Percentiles rank a stretch among this genome's conserved stretches.
phyloP scores from a whole-genome alignment of 1,139 yeast species.

The Sugiyamaella sp. region DNA sequence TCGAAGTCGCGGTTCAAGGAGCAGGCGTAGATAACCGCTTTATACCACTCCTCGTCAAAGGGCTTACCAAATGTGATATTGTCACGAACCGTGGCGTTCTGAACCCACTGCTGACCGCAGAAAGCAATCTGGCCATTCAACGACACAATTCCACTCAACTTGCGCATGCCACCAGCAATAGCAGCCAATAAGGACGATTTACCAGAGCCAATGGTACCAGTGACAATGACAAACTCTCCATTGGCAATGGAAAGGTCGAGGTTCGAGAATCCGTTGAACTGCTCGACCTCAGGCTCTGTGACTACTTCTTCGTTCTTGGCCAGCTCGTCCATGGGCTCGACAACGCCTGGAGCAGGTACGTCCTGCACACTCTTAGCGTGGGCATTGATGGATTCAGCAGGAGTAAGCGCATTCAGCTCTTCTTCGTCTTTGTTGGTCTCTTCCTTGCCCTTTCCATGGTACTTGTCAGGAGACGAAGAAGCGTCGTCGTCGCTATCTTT shows the following conservation, averaged over 20 bases:
- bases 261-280: slow-evolving; percentile 50
- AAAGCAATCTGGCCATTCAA: slow-evolving; percentile 45
- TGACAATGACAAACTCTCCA: slow-evolving; percentile 68
- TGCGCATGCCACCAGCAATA: slow-evolving; percentile 62
- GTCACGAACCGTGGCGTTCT: slow-evolving; percentile 75
- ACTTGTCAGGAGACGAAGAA: slow-evolving; percentile 29
- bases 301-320: slow-evolving; percentile 42
- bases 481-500: slow-evolving; percentile 19
- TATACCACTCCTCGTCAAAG: slow-evolving; percentile 58
- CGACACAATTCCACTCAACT: slow-evolving; percentile 51
- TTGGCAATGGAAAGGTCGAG: slow-evolving; percentile 50
- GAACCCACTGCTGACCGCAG: slow-evolving; percentile 78
- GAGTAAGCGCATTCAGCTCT: slow-evolving; percentile 30
- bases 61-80: slow-evolving; percentile 73
- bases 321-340: slow-evolving; percentile 37
- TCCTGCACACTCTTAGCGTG: slow-evolving; percentile 37
- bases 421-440: slow-evolving; percentile 35
- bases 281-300: slow-evolving; percentile 25
- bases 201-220: slow-evolving; percentile 74
- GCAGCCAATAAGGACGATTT: slow-evolving; percentile 67
- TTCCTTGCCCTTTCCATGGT: slow-evolving; percentile 10
- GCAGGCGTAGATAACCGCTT: slow-evolving; percentile 62
- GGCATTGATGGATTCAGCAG: slow-evolving; percentile 32
- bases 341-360: slow-evolving; percentile 33
- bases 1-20: slow-evolving; percentile 69